phyloP scores from a whole-genome alignment of 2,329 filamentous ascomycete species.

The Ambrosiella beaveri region DNA sequence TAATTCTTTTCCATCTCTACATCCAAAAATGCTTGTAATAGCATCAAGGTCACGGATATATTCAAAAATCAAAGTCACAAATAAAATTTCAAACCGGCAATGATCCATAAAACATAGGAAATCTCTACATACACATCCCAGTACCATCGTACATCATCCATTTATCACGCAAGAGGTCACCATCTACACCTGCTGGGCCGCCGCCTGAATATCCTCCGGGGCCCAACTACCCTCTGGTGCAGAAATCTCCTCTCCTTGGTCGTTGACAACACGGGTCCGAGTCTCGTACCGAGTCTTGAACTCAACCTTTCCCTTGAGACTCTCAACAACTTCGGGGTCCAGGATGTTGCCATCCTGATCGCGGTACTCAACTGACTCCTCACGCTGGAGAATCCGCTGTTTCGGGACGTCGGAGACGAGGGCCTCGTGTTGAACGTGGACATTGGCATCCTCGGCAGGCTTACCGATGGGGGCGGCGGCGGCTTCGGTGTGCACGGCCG shows the following conservation, averaged over 20 bases:
- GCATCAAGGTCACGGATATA: background rate
- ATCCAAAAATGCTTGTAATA: background rate
- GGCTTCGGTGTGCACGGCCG: slow-evolving; percentile 7
- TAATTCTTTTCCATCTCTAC: background rate
- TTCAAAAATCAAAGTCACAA: background rate
- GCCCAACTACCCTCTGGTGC: slow-evolving; percentile 23
- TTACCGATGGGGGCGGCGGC: slow-evolving; percentile 7
- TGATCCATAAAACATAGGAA: background rate
- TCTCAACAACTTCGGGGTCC: slow-evolving; percentile 64
- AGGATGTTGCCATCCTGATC: slow-evolving; percentile 87
- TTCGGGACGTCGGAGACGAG: slow-evolving; percentile 32
- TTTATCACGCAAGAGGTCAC: background rate
- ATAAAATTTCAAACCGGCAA: too few relatives aligned
- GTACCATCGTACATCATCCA: background rate
- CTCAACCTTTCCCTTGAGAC: slow-evolving; percentile 77
- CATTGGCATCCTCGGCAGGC: slow-evolving; percentile 18
- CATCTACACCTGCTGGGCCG: background rate
- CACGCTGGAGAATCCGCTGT: slow-evolving; percentile 35
- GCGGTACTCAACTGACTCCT: slow-evolving; percentile 83
- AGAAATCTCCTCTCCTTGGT: slow-evolving; percentile 58
- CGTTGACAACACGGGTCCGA: slow-evolving; percentile 69
- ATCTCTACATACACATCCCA: background rate
- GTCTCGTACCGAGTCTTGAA: slow-evolving; percentile 95
- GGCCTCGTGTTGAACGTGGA: slow-evolving; percentile 11
- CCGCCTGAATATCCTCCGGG: slow-evolving; percentile 10